phyloP scores from a whole-genome alignment of 257 asterid species.

The Nicotiana noctiflora region DNA sequence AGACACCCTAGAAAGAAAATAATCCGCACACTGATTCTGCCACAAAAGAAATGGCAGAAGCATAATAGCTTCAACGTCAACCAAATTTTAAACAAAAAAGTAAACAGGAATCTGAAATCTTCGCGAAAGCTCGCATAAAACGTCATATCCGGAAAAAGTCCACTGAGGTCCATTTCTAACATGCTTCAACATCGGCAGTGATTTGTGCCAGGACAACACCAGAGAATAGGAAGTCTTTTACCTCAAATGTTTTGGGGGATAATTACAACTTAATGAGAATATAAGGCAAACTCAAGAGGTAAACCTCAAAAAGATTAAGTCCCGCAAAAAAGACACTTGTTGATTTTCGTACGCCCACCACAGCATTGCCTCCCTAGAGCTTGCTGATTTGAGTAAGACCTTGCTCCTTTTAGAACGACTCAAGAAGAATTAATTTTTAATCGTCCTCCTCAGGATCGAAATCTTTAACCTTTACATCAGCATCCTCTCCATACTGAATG shows the following conservation, averaged over 20 bases:
- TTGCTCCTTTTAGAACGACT: background rate
- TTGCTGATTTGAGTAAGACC: background rate
- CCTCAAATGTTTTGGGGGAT: background rate
- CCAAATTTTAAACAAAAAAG: no score
- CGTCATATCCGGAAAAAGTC: no score
- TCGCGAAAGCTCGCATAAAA: no score
- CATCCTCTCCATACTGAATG: constrained; percentile 92
- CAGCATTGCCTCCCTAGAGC: background rate
- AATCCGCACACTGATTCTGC: no score
- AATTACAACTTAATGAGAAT: background rate
- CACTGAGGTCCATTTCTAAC: no score
- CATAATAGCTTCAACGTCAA: no score
- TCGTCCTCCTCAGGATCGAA: constrained; percentile 57
- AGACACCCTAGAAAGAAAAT: no score
- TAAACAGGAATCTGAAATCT: no score
- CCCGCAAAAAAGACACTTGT: background rate
- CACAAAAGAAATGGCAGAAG: no score
- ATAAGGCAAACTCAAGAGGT: background rate
- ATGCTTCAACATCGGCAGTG: background rate
- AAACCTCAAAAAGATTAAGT: background rate
- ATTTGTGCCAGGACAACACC: background rate
- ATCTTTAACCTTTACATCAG: constrained; percentile 87
- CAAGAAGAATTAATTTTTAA: constrained; percentile 6
- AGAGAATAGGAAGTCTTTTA: background rate
- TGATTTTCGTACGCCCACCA: background rate